A percentile compares a stretch with the other conserved stretches of the same genome.
phyloP scores from a whole-genome alignment of 371 early-diverging fungal genomes.

The Mucor saturninus region DNA sequence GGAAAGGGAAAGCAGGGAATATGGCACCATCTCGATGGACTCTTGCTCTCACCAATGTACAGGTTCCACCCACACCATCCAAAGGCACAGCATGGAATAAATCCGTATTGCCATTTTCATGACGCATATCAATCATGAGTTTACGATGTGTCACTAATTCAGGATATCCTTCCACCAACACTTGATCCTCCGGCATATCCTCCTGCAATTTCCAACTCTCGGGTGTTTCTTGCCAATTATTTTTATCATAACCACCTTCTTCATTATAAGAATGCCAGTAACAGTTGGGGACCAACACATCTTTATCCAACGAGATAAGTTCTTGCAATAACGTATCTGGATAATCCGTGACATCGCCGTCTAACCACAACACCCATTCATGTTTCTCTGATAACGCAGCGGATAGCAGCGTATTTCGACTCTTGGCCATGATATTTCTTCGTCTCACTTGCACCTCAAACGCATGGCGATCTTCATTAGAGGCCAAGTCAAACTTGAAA shows the following conservation, averaged over 20 bases:
- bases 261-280: constrained; percentile 47
- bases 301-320: constrained; percentile 57
- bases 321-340: constrained; percentile 60
- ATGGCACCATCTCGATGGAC: constrained; percentile 72
- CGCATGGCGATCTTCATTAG: constrained; percentile 63
- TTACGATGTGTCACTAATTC: constrained; percentile 49
- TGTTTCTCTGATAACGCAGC: constrained; percentile 58
- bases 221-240: constrained; percentile 73
- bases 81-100: constrained; percentile 39
- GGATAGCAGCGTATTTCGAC: constrained; percentile 64
- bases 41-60: constrained; percentile 64
- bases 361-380: constrained; percentile 77
- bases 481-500: constrained; percentile 50
- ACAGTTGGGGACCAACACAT: constrained; percentile 66
- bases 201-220: constrained; percentile 59
- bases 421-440: constrained; percentile 65
- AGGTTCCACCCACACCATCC: constrained; percentile 56
- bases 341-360: constrained; percentile 69
- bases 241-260: constrained; percentile 67
- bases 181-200: constrained; percentile 47
- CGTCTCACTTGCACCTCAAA: constrained; percentile 62
- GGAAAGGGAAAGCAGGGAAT: constrained; percentile 51
- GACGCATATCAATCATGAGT: constrained; percentile 51
- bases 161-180: constrained; percentile 51
- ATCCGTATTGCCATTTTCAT: constrained; percentile 31